phyloP scores from a whole-genome alignment of 208 protist species.

The Trypanosoma congolense region DNA sequence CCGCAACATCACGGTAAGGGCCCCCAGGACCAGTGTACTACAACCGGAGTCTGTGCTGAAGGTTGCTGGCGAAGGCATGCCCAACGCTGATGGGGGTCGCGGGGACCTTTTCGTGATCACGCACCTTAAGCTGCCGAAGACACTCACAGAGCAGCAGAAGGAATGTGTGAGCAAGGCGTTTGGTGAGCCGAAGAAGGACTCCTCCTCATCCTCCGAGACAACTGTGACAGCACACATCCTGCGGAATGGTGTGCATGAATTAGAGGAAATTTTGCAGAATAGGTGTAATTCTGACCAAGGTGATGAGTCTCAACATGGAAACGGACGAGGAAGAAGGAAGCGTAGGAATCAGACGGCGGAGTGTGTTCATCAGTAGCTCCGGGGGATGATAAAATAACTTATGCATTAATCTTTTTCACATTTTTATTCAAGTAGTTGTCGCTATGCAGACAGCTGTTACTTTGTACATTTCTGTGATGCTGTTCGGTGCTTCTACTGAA shows the following conservation, averaged over 20 bases:
- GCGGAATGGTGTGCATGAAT: slow-evolving; percentile 63
- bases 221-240: slow-evolving; percentile 73
- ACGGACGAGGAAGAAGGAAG: slow-evolving; percentile 24
- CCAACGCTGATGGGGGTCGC: slow-evolving; percentile 51
- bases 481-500: no score
- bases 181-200: slow-evolving; percentile 34
- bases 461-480: no score
- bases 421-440: no score
- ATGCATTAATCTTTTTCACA: no score
- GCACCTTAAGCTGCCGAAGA: slow-evolving; percentile 72
- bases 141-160: slow-evolving; percentile 58
- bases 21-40: slow-evolving; percentile 42
- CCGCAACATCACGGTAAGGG: slow-evolving; percentile 78
- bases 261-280: slow-evolving; percentile 72
- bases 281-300: slow-evolving; percentile 60
- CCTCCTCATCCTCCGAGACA: slow-evolving; percentile 37
- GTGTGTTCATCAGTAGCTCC: slow-evolving; percentile 73
- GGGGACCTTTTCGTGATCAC: slow-evolving; percentile 85
- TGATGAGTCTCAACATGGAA: slow-evolving; percentile 12
- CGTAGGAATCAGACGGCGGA: slow-evolving; percentile 45
- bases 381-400: no score
- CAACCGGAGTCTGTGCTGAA: slow-evolving; percentile 79
- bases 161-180: slow-evolving; percentile 67
- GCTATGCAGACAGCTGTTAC: no score
- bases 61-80: slow-evolving; percentile 83